A percentile compares a stretch with the other conserved stretches of the same genome.
Conservation (phyloP, 2,329 filamentous ascomycete species). For the Sarocladiaceae sp. region DNA sequence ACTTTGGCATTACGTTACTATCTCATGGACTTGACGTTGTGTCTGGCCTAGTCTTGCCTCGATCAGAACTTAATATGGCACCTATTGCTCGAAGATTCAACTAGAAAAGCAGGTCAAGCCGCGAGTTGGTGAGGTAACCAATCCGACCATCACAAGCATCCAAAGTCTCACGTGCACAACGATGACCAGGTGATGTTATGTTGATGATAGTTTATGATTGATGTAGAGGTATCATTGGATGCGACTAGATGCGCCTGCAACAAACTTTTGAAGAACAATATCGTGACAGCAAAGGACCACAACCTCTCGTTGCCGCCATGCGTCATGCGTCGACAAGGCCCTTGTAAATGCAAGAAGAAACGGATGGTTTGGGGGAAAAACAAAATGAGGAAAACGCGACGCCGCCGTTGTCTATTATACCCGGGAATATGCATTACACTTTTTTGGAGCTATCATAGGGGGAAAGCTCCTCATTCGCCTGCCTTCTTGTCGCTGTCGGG, state of each 20-base stretch:
- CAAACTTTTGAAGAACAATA: conserved; percentile 28
- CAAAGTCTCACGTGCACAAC: too few relatives aligned
- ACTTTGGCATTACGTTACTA: too few relatives aligned
- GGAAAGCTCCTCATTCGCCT: conserved; percentile 31
- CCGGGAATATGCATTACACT: conserved; percentile 40
- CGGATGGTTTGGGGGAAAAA: conserved; percentile 1
- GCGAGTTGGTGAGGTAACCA: too few relatives aligned
- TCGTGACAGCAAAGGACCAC: conserved; percentile 3
- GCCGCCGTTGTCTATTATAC: conserved; percentile 41
- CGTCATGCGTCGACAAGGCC: conserved; percentile 23
- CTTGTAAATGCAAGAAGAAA: conserved; percentile 43
- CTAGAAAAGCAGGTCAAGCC: too few relatives aligned
- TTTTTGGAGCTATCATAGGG: conserved; percentile 21
- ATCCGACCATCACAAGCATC: too few relatives aligned
- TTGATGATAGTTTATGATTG: conserved; percentile 5
- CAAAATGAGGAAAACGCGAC: conserved; percentile 12
- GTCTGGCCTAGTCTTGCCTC: too few relatives aligned
- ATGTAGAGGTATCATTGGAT: conserved; percentile 40
- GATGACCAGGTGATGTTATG: neutral
- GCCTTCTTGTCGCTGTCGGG: conserved; percentile 51
- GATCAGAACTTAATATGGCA: too few relatives aligned
- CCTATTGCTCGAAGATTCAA: too few relatives aligned
- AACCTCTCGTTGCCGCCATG: conserved; percentile 24
- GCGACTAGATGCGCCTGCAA: conserved; percentile 31
- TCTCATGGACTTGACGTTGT: too few relatives aligned